These are phyloP conservation scores for Brassica nigra DNA, from an alignment of 345 rosid genomes.

Conservation along the genomic window DNA sequence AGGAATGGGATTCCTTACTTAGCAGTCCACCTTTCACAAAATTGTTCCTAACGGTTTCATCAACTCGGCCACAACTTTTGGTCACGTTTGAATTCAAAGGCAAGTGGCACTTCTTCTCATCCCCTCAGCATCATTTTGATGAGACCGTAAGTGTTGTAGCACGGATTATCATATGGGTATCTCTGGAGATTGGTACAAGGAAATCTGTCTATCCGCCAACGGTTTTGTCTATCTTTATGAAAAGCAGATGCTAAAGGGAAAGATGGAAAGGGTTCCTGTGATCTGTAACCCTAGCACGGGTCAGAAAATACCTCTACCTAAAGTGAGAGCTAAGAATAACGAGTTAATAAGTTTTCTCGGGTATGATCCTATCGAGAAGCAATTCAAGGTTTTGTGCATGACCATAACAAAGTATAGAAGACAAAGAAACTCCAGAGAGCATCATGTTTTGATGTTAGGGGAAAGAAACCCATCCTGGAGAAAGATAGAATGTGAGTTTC, in stretches of 20 bases:
- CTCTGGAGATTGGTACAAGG: neutral
- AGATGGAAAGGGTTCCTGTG: neutral
- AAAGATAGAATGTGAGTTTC: neutral
- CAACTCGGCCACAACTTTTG: neutral
- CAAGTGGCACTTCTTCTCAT: conserved; percentile 14
- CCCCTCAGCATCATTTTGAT: neutral
- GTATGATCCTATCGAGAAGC: conserved; percentile 12
- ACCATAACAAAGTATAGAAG: neutral
- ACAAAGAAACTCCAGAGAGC: neutral
- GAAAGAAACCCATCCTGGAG: neutral
- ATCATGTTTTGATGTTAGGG: neutral
- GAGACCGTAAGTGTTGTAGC: neutral
- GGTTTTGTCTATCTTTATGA: neutral
- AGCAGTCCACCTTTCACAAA: neutral
- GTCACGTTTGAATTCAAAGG: neutral
- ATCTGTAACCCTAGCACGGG: conserved; percentile 13
- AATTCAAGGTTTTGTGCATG: conserved; percentile 3
- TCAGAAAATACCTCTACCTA: neutral
- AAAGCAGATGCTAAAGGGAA: neutral
- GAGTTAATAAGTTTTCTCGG: neutral
- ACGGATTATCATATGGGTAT: neutral
- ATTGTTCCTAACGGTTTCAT: neutral
- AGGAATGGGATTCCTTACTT: neutral
- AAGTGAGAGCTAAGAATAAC: neutral
- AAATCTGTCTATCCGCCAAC: neutral